A percentile compares a stretch with the other conserved stretches of the same genome.
phyloP scores from a whole-genome alignment of 208 protist species.

The Crithidia mellificae region DNA sequence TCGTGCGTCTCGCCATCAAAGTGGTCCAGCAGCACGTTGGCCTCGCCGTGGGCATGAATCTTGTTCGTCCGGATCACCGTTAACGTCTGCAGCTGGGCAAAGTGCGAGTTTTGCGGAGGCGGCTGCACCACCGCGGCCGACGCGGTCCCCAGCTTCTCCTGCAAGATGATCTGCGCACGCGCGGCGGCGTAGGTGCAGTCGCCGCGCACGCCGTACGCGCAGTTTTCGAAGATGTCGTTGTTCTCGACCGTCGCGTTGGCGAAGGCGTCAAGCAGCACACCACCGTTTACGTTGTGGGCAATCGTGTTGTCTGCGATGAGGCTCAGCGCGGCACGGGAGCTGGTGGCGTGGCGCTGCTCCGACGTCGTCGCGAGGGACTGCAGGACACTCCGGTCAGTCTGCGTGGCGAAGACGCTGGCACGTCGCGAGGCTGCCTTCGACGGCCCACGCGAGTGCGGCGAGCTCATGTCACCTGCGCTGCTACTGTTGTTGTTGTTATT shows the following conservation, averaged over 20 bases:
- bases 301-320: conserved; percentile 61
- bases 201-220: conserved; percentile 62
- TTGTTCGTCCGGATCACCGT: conserved; percentile 46
- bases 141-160: conserved; percentile 1
- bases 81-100: conserved; percentile 18
- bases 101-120: neutral
- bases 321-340: conserved; percentile 28
- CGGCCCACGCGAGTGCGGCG: neutral
- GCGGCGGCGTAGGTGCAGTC: conserved; percentile 50
- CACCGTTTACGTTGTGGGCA: conserved; percentile 53
- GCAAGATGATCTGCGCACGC: conserved; percentile 38
- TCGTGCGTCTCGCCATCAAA: conserved; percentile 31
- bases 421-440: conserved; percentile 7
- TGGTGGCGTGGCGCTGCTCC: conserved; percentile 29
- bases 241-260: conserved; percentile 54
- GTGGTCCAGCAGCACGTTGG: conserved; percentile 63
- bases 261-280: conserved; percentile 64
- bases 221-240: conserved; percentile 77
- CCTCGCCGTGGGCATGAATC: conserved; percentile 56
- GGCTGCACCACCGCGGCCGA: conserved; percentile 1
- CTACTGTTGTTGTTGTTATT: conserved; percentile 1
- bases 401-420: conserved; percentile 3
- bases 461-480: neutral
- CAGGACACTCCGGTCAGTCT: conserved; percentile 32
- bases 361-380: conserved; percentile 22